phyloP scores from a whole-genome alignment of 768 basidiomycete genomes.

The Rhodotorula graminis region DNA sequence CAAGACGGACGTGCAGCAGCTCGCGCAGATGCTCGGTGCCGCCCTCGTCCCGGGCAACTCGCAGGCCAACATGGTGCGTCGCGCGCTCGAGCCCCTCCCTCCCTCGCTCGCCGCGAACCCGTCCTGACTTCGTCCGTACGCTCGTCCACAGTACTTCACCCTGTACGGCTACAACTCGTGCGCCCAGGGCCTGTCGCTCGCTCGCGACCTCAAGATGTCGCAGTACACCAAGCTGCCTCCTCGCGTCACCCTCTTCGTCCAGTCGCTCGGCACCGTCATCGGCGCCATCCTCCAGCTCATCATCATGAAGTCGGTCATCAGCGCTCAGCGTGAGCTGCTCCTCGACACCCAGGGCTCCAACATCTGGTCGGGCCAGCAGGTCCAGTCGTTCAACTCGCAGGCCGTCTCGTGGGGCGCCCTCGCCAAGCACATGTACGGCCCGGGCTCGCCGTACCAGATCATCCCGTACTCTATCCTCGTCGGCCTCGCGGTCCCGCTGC shows the following conservation, averaged over 20 bases:
- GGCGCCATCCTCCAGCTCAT: constrained; percentile 50
- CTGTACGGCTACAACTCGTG: constrained; percentile 55
- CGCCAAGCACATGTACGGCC: constrained; percentile 46
- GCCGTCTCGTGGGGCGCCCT: constrained; percentile 59
- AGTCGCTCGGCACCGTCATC: constrained; percentile 57
- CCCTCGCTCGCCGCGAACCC: constrained; percentile 25
- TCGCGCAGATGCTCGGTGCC: constrained; percentile 56
- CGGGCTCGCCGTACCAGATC: constrained; percentile 54
- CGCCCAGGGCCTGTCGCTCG: constrained; percentile 51
- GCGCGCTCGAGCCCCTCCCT: not conserved
- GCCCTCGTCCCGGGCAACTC: constrained; percentile 57
- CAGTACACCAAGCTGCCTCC: constrained; percentile 60
- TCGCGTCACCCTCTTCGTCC: constrained; percentile 60
- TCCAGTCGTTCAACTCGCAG: constrained; percentile 55
- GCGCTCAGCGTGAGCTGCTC: constrained; percentile 54
- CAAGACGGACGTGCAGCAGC: constrained; percentile 46
- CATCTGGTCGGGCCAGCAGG: constrained; percentile 57
- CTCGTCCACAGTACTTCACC: constrained; percentile 15
- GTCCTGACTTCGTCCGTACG: not conserved
- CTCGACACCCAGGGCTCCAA: constrained; percentile 60
- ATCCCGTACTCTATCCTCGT: constrained; percentile 54
- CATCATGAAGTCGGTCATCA: constrained; percentile 62
- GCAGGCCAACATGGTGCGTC: constrained; percentile 59
- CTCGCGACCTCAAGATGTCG: constrained; percentile 58
- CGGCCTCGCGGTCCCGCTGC: constrained; percentile 55